Conservation (phyloP, 805 yeast species). For the Metschnikowia cubensis region DNA sequence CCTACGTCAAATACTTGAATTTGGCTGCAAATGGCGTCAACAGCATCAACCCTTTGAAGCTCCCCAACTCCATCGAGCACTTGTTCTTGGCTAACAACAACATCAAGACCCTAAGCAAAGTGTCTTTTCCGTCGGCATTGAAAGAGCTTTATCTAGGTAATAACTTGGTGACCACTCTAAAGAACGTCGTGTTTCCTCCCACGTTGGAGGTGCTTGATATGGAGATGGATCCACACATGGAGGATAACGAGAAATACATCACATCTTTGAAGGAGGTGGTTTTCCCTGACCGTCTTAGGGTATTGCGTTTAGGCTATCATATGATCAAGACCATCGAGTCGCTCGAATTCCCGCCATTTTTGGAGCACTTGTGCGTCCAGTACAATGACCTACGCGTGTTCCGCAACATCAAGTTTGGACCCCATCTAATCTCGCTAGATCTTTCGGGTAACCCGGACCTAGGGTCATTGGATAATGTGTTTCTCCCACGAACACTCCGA, state of each 20-base stretch:
- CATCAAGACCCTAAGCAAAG: slow-evolving; percentile 43
- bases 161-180: slow-evolving; percentile 41
- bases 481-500: slow-evolving; percentile 35
- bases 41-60: slow-evolving; percentile 41
- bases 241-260: slow-evolving; percentile 40
- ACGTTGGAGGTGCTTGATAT: slow-evolving; percentile 37
- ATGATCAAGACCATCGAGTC: slow-evolving; percentile 36
- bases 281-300: slow-evolving; percentile 33
- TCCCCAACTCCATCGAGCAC: slow-evolving; percentile 39
- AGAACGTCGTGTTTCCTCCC: slow-evolving; percentile 39
- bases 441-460: slow-evolving; percentile 42
- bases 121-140: slow-evolving; percentile 33
- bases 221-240: slow-evolving; percentile 39
- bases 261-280: slow-evolving; percentile 40
- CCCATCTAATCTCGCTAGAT: slow-evolving; percentile 30
- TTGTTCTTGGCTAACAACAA: slow-evolving; percentile 37
- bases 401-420: slow-evolving; percentile 36
- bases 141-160: slow-evolving; percentile 38
- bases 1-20: slow-evolving; percentile 26
- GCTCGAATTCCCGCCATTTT: slow-evolving; percentile 34
- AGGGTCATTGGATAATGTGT: slow-evolving; percentile 32
- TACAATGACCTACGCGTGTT: slow-evolving; percentile 38
- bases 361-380: slow-evolving; percentile 31
- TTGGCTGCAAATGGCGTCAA: slow-evolving; percentile 40
- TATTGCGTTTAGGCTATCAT: slow-evolving; percentile 38